Base-by-base conservation (phyloP, 768 basidiomycete species). In the Tylopilus vinaceipallidus region DNA sequence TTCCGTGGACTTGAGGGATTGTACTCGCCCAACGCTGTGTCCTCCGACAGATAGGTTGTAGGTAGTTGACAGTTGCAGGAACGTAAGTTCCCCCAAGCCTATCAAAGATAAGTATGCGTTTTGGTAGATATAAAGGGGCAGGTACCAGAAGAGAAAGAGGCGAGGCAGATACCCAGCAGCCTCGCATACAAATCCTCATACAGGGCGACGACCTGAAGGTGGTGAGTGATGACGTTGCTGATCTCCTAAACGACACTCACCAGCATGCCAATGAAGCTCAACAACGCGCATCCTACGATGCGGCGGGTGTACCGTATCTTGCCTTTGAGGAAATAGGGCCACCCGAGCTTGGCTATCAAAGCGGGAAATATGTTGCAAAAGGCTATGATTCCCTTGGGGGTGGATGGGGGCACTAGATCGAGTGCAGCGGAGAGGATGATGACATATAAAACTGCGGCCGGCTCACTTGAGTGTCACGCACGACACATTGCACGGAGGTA, bases 281-380 rank as follows among this genome's bases (percentile, higher is more conserved):
- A 65, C 2, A 74, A 44, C 46, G 86, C 87, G 57, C 95, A 98
- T 32, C 86, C 84, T 3, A 81, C 51, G 20, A 98, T 66, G 22
- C 95, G 79, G 45, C 77, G 79, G 1, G 73, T 73, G 66, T 99
- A 99, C 48, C 85, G 78, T 71, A 98, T 88, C 52, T 81, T 75
- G 0, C 95, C 95, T 60, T 85, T 89, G 38, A 94, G 76, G 16
- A 98, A 56, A 62, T 98, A 95, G 0, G 95, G 94, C 86, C 95
- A 98, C 9, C 83, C 86, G 4, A 97, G 73, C 70, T 98, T 98
- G 17, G 91, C 92, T 0, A 85, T 64, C 2, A 98, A 71, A 0
- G 91, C 82, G 0, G 95, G 95, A 12, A 88, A 80, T 47, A 99
- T 97, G 67, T 98, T 98, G 72, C 90, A 95, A 65, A 98, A 93